Evolutionary conservation across 2,329 filamentous ascomycete species (phyloP), one percentile per base, ranked within the genome.

Genomic region (Aspergillus pseudoterreus): DNA sequence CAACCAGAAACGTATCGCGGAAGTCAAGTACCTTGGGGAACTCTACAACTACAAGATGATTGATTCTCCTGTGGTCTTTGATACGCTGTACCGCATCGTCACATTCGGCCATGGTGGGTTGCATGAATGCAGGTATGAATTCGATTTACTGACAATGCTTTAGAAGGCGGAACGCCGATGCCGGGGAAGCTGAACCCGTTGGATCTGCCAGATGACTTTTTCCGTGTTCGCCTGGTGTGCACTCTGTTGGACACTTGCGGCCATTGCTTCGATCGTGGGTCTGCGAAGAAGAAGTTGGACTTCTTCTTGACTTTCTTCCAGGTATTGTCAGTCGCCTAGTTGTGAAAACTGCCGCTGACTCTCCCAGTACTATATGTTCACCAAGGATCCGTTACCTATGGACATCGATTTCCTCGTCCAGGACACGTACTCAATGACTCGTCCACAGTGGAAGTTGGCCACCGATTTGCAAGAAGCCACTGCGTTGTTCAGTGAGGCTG

Each of bases 11-110:
- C 87, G 94, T 19, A 86, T 99, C 56, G 90, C 95, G 2, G 92
- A 97, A 70, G 90, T 96, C 64, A 97, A 96, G 68, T 99, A 96
- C 67, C 79, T 99, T 4, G 92, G 90, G 19, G 94, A 99, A 71
- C 82, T 99, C 9, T 99, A 99, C 75, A 96, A 96, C 64, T 99
- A 97, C 69, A 88, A 94, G 51, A 90, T 99, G 83, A 82, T 99
- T 35, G 94, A 99, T 70, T 94, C 95, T 41, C 88, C 90, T 0
- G 88, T 97, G 21, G 87, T 99, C 47, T 99, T 99, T 63, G 94
- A 99, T 65, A 90, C 87, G 1, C 81, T 99, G 72, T 99, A 96
- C 77, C 91, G 90, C 65, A 88, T 99, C 61, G 81, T 96, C 68
- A 95, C 90, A 6, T 96, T 95, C 68, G 94, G 92, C 22, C 90